Evolutionary conservation across 306 rosid species (phyloP).

Genomic region (Sicyos baderoa): DNA sequence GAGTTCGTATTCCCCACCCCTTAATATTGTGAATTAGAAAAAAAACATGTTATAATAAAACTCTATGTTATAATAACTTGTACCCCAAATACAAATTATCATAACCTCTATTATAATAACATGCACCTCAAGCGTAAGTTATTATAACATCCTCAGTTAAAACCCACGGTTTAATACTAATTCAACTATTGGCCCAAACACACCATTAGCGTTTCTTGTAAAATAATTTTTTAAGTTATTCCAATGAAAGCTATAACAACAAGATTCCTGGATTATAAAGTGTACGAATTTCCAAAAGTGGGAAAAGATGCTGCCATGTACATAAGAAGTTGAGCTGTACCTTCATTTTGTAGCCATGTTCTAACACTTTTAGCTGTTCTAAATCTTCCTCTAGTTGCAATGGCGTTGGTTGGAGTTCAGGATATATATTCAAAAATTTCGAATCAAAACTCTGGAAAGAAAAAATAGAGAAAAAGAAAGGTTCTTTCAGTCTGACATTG

Average conservation of each 20-base stretch:
- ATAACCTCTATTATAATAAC: no score
- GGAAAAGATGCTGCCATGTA: not conserved
- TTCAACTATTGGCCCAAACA: no score
- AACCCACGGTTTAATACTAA: no score
- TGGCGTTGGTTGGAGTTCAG: conserved; percentile 68
- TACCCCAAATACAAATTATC: no score
- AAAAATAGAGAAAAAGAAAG: conserved; percentile 17
- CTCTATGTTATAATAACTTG: no score
- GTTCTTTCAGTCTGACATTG: not conserved
- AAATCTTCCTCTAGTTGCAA: conserved; percentile 93
- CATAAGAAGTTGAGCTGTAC: conserved; percentile 26
- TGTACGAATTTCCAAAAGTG: not conserved
- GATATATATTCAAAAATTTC: conserved; percentile 63
- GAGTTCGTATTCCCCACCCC: no score
- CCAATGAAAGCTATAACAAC: not conserved
- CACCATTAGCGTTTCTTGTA: no score
- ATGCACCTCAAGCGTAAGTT: no score
- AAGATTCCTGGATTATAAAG: not conserved
- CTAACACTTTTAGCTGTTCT: conserved; percentile 96
- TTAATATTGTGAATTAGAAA: no score
- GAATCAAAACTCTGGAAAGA: conserved; percentile 74
- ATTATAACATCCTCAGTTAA: no score
- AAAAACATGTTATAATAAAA: no score
- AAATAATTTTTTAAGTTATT: not conserved
- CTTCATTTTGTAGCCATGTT: conserved; percentile 98